Base-by-base conservation (phyloP, 2,329 filamentous ascomycete genomes). In the Chrysosporium queenslandicum region DNA sequence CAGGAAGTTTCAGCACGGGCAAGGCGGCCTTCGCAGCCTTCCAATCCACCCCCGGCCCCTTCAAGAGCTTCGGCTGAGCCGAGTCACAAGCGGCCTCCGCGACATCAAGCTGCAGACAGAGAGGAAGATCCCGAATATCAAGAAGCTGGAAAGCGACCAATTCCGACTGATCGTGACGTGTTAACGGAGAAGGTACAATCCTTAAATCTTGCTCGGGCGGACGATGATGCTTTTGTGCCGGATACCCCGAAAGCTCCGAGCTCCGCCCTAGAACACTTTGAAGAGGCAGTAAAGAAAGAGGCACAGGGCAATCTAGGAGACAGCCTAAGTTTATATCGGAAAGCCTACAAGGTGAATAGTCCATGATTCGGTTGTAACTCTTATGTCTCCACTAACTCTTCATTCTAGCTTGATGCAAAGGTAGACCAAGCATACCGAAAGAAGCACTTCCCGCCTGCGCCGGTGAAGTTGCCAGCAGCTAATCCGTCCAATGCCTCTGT, bases 251-350 rank as follows among this genome's bases (percentile, higher is more conserved):
- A 59, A 20, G 78, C 85, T 59, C 86, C 86, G 3, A 73, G 75
- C 20, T 86, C 90, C 9, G 92, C 92, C 0, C 71, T 98, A 14
- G 92, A 97, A 61, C 87, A 95, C 67, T 97, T 92, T 62, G 92
- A 97, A 66, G 81, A 80, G 64, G 92, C 91, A 2, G 90, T 95
- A 52, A 86, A 94, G 69, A 89, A 83, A 67, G 92, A 98, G 70
- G 79, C 77, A 0, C 80, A 86, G 61, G 92, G 92, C 0, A 92
- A 81, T 57, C 75, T 97, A 47, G 89, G 90, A 4, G 91, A 97
- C 57, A 97, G 91, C 64, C 67, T 98, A 52, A 81, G 79, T 58
- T 77, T 94, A 47, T 98, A 98, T 68, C 81, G 92, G 43, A 89
- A 85, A 67, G 92, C 92, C 0, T 97, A 94, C 67, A 82, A 85